Percentiles rank a stretch among this genome's conserved stretches.
Conservation (phyloP, 2,329 filamentous ascomycete genomes). For the Helotiales sp. region DNA sequence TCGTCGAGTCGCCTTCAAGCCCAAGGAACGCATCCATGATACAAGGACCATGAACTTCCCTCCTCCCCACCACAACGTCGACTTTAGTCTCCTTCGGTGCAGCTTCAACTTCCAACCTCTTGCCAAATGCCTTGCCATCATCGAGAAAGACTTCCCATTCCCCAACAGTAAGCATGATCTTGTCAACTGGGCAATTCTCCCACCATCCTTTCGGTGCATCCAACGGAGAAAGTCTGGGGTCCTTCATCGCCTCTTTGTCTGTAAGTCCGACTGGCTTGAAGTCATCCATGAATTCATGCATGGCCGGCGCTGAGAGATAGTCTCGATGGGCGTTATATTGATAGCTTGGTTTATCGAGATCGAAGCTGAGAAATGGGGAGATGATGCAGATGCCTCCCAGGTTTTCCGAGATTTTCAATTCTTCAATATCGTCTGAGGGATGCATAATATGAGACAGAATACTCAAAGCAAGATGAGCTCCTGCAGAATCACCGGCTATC, state of each 20-base stretch:
- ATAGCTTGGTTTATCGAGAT: slow-evolving; percentile 42
- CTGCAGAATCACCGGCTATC: slow-evolving; percentile 76
- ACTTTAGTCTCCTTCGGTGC: background rate
- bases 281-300: slow-evolving; percentile 45
- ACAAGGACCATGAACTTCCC: slow-evolving; percentile 4
- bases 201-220: slow-evolving; percentile 53
- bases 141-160: slow-evolving; percentile 56
- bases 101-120: slow-evolving; percentile 1
- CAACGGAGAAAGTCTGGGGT: slow-evolving; percentile 49
- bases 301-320: slow-evolving; percentile 49
- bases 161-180: slow-evolving; percentile 53
- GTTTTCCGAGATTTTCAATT: slow-evolving; percentile 23
- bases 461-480: slow-evolving; percentile 66
- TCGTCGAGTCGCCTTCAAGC: background rate
- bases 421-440: slow-evolving; percentile 34
- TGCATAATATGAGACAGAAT: slow-evolving; percentile 51
- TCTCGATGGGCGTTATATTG: slow-evolving; percentile 49
- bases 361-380: slow-evolving; percentile 55
- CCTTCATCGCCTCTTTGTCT: slow-evolving; percentile 10
- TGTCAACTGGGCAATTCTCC: slow-evolving; percentile 46
- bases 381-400: slow-evolving; percentile 53
- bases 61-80: slow-evolving; percentile 1
- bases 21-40: slow-evolving; percentile 2
- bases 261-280: slow-evolving; percentile 7
- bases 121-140: background rate